Conservation (phyloP, 345 rosid species). For the Corchorus olitorius region DNA sequence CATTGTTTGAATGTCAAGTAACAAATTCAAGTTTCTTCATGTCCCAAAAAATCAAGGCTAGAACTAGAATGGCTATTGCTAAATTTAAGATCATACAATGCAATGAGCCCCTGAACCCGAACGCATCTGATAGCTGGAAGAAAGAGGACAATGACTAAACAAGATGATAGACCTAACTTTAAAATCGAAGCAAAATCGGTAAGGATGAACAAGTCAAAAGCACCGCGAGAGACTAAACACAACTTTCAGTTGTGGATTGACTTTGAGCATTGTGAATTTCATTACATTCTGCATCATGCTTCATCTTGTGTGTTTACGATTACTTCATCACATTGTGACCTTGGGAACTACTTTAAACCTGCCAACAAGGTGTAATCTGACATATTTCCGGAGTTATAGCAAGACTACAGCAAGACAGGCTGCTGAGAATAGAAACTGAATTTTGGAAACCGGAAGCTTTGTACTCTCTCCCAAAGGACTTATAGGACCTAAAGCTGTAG, state of each 20-base stretch:
- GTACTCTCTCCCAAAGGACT: conserved; percentile 53
- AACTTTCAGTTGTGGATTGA: neutral
- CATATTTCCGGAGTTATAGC: conserved; percentile 18
- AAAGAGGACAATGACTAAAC: neutral
- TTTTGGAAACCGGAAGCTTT: conserved; percentile 30
- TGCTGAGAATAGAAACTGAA: conserved; percentile 33
- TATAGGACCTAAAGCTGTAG: conserved; percentile 65
- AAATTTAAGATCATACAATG: neutral
- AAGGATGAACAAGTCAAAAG: neutral
- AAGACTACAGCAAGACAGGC: conserved; percentile 36
- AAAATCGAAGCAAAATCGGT: neutral
- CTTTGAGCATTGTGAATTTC: neutral
- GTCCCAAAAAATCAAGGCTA: neutral
- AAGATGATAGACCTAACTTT: neutral
- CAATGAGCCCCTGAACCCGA: neutral
- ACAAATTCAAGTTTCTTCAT: conserved; percentile 10
- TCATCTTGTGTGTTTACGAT: neutral
- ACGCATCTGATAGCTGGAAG: neutral
- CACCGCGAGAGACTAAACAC: neutral
- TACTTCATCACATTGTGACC: neutral
- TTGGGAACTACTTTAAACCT: neutral
- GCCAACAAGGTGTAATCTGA: neutral
- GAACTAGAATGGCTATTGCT: neutral
- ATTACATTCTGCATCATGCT: neutral
- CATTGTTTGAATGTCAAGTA: neutral